These are phyloP conservation scores for Colletotrichum sansevieriae DNA, from an alignment of 2,329 filamentous ascomycete species.

Conservation along the genomic window DNA sequence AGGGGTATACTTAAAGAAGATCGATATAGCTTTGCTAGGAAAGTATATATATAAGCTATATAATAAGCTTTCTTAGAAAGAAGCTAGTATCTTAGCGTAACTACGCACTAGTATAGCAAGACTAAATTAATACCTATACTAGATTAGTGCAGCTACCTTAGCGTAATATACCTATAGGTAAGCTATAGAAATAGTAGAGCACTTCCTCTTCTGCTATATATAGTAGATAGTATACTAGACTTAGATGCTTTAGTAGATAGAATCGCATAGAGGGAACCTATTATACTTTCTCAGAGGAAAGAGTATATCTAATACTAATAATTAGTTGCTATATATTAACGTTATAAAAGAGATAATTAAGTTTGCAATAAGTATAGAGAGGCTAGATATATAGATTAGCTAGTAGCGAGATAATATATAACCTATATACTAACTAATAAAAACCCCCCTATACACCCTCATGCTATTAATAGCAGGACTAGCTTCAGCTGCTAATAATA, in stretches of 20 bases:
- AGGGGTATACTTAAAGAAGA: too few relatives aligned
- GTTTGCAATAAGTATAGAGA: slow-evolving; percentile 4
- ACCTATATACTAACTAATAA: neutral
- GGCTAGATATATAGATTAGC: slow-evolving; percentile 9
- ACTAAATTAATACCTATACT: too few relatives aligned
- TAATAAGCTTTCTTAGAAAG: too few relatives aligned
- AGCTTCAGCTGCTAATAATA: neutral
- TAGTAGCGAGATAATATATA: neutral
- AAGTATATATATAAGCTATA: too few relatives aligned
- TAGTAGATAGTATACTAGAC: slow-evolving; percentile 44
- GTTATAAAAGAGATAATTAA: too few relatives aligned
- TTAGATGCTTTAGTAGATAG: neutral
- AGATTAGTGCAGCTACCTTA: too few relatives aligned
- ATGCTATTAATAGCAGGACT: neutral
- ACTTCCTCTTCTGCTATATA: slow-evolving; percentile 38
- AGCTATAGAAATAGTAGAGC: slow-evolving; percentile 44
- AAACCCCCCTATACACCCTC: neutral
- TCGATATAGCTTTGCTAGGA: too few relatives aligned
- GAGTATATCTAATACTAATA: neutral
- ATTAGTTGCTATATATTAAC: slow-evolving; percentile 1
- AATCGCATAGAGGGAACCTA: neutral
- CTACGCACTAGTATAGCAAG: too few relatives aligned
- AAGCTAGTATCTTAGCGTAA: too few relatives aligned
- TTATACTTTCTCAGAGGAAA: slow-evolving; percentile 11
- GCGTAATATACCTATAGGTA: too few relatives aligned